Conservation (phyloP, 805 yeast species). For the Monosporozyma aquatica region DNA sequence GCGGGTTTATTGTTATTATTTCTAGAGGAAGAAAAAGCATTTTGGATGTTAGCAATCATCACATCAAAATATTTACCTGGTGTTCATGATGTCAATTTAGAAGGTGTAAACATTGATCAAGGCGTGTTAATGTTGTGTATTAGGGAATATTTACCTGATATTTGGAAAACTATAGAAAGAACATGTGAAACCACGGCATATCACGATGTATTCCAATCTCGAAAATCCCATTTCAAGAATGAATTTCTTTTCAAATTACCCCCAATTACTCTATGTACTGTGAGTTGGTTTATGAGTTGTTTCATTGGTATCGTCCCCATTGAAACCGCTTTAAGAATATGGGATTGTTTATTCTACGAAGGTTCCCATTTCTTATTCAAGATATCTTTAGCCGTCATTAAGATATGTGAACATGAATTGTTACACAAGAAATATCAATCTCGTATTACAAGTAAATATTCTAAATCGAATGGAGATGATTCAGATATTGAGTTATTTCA, state of each 20-base stretch:
- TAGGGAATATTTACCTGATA: slow-evolving; percentile 70
- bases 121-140: slow-evolving; percentile 86
- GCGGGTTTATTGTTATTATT: slow-evolving; percentile 80
- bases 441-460: not conserved
- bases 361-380: slow-evolving; percentile 82
- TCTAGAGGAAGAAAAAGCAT: slow-evolving; percentile 81
- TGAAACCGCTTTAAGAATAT: slow-evolving; percentile 77
- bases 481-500: slow-evolving; percentile 69
- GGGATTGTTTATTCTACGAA: slow-evolving; percentile 94
- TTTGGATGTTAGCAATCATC: slow-evolving; percentile 92
- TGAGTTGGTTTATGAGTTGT: slow-evolving; percentile 98
- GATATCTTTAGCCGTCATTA: slow-evolving; percentile 69
- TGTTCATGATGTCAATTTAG: slow-evolving; percentile 79
- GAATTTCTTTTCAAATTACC: slow-evolving; percentile 69
- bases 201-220: not conserved
- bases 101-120: slow-evolving; percentile 92
- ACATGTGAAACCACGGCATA: slow-evolving; percentile 1
- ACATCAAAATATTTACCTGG: slow-evolving; percentile 84
- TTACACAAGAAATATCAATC: slow-evolving; percentile 18
- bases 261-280: slow-evolving; percentile 85
- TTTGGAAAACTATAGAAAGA: slow-evolving; percentile 51
- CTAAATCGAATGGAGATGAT: slow-evolving; percentile 16
- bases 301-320: slow-evolving; percentile 85
- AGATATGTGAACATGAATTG: slow-evolving; percentile 62
- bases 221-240: slow-evolving; percentile 14